Percentiles rank a stretch among this genome's conserved stretches.
phyloP scores from a whole-genome alignment of 129 eudicot genomes.

The Sambucus nigra region DNA sequence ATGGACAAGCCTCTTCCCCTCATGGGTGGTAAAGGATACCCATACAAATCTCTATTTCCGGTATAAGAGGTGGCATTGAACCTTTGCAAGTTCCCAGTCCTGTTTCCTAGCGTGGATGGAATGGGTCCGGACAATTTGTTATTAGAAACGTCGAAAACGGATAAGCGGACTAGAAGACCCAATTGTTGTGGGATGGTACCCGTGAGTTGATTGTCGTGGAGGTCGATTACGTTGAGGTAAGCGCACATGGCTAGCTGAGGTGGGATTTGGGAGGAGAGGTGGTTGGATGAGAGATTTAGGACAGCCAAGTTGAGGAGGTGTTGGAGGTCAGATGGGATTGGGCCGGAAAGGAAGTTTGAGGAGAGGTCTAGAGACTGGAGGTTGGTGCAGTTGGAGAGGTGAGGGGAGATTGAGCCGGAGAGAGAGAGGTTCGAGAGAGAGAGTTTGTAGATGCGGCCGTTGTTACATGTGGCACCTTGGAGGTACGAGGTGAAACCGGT shows the following conservation, averaged over 20 bases:
- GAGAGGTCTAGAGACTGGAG: conserved; percentile 87
- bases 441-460: conserved; percentile 85
- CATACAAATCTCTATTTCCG: conserved; percentile 72
- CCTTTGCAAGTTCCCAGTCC: conserved; percentile 55
- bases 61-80: conserved; percentile 64
- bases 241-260: conserved; percentile 57
- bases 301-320: conserved; percentile 64
- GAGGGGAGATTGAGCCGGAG: conserved; percentile 63
- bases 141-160: conserved; percentile 65
- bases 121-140: conserved; percentile 57
- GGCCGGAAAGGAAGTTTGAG: conserved; percentile 58
- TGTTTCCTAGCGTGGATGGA: conserved; percentile 59
- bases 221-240: conserved; percentile 75
- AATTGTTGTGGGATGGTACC: conserved; percentile 71
- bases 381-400: conserved; percentile 67
- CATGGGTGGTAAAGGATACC: conserved; percentile 68
- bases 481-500: conserved; percentile 53
- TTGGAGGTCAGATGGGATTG: conserved; percentile 56
- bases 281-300: conserved; percentile 67
- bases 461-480: conserved; percentile 87
- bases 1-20: conserved; percentile 67
- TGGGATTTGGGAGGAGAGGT: conserved; percentile 51
- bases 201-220: conserved; percentile 47
- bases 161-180: conserved; percentile 49
- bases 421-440: conserved; percentile 54